A percentile compares a stretch with the other conserved stretches of the same genome.
Evolutionary conservation across 2,329 filamentous ascomycete species (phyloP).

Genomic region (Claviceps sorghi): DNA sequence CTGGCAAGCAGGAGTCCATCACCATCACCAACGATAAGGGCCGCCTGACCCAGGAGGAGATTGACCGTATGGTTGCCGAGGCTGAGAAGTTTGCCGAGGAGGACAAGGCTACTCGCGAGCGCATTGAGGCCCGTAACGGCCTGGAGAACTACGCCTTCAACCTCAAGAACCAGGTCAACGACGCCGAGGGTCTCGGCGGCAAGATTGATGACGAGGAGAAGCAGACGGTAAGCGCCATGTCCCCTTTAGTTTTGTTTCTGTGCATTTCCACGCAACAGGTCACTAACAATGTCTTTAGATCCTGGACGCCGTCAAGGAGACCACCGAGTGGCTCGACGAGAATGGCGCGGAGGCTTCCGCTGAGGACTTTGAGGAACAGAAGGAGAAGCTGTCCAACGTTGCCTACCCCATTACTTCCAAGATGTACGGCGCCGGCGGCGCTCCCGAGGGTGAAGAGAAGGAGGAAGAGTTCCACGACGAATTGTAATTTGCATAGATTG

Average conservation of each 20-base stretch:
- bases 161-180: slow-evolving; percentile 98
- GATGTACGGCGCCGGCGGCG: slow-evolving; percentile 58
- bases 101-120: slow-evolving; percentile 94
- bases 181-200: slow-evolving; percentile 89
- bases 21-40: slow-evolving; percentile 99
- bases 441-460: slow-evolving; percentile 37
- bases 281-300: slow-evolving; percentile 42
- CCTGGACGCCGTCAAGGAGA: slow-evolving; percentile 91
- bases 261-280: slow-evolving; percentile 4
- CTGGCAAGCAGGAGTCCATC: slow-evolving; percentile 92
- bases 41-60: slow-evolving; percentile 88
- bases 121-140: slow-evolving; percentile 89
- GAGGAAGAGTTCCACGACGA: slow-evolving; percentile 67
- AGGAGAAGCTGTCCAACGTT: slow-evolving; percentile 94
- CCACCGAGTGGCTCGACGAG: slow-evolving; percentile 92
- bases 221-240: slow-evolving; percentile 55
- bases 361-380: slow-evolving; percentile 98
- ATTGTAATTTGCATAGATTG: slow-evolving; percentile 45
- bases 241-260: slow-evolving; percentile 1
- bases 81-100: slow-evolving; percentile 98
- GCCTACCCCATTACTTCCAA: slow-evolving; percentile 99
- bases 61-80: slow-evolving; percentile 97
- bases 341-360: slow-evolving; percentile 71
- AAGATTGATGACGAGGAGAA: slow-evolving; percentile 99
- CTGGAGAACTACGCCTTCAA: slow-evolving; percentile 99